Evolutionary conservation across 306 rosid genomes (phyloP).

Genomic region (Begonia fuchsioides): DNA sequence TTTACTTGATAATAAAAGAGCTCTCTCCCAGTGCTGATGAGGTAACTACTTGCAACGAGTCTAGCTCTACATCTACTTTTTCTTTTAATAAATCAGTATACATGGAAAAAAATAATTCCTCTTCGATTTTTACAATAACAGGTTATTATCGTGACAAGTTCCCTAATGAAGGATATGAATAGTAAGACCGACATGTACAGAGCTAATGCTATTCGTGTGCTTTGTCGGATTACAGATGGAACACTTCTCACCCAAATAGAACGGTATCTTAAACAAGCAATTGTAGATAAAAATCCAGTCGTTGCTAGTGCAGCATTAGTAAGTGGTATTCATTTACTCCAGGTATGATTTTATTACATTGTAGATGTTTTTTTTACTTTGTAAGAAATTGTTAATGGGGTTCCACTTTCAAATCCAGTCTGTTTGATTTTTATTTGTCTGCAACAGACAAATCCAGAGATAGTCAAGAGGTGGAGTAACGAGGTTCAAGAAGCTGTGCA

Average conservation of each 20-base stretch:
- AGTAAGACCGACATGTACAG: conserved; percentile 95
- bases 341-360: conserved; percentile 30
- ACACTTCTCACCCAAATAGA: conserved; percentile 95
- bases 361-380: no score
- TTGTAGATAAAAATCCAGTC: conserved; percentile 94
- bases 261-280: conserved; percentile 92
- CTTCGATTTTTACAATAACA: conserved; percentile 14
- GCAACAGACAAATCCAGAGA: conserved; percentile 81
- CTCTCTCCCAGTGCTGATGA: conserved; percentile 92
- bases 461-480: conserved; percentile 97
- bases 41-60: conserved; percentile 21
- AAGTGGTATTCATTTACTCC: conserved; percentile 94
- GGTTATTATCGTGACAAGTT: conserved; percentile 96
- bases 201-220: conserved; percentile 98
- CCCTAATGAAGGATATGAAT: conserved; percentile 98
- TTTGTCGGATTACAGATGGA: conserved; percentile 91
- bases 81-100: no score
- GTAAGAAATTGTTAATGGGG: background rate
- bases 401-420: background rate
- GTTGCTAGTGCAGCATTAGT: conserved; percentile 98
- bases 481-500: conserved; percentile 99
- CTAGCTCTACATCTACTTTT: no score
- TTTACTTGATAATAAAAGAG: conserved; percentile 87
- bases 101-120: conserved; percentile 11
- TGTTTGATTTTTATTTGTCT: background rate